Conservation (phyloP, 805 yeast species). For the Nakazawaea populi region DNA sequence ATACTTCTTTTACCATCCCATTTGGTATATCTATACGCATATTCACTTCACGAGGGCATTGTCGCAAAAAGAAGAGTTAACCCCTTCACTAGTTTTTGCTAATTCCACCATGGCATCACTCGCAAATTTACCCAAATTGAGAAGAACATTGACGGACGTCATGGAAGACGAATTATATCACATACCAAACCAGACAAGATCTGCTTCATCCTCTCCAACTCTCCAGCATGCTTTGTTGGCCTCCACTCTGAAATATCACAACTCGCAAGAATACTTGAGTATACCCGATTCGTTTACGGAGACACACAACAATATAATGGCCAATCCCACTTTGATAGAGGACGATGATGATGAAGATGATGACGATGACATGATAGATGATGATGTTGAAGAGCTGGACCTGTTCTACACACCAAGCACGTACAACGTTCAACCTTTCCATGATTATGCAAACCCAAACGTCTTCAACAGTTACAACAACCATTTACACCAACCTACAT, state of each 20-base stretch:
- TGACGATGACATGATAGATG: conserved; percentile 9
- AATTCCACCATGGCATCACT: conserved; percentile 37
- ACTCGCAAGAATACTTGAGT: conserved; percentile 1
- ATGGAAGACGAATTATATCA: conserved; percentile 57
- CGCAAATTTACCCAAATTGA: conserved; percentile 42
- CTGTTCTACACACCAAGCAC: conserved; percentile 3
- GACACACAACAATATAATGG: conserved; percentile 2
- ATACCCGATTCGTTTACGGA: conserved; percentile 11
- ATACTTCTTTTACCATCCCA: neutral
- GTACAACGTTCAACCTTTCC: conserved; percentile 26
- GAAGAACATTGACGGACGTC: conserved; percentile 50
- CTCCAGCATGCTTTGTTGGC: conserved; percentile 8
- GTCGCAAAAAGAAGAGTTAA: too few species aligned
- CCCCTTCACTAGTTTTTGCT: neutral
- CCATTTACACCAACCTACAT: conserved; percentile 2
- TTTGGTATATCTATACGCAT: neutral
- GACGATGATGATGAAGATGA: conserved; percentile 10
- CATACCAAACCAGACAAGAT: conserved; percentile 22
- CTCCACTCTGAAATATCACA: neutral
- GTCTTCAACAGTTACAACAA: conserved; percentile 14
- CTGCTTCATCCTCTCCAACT: conserved; percentile 19
- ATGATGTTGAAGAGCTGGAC: conserved; percentile 4
- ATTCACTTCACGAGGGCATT: too few species aligned
- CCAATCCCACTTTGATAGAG: conserved; percentile 5
- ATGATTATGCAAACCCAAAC: conserved; percentile 35